Percentiles rank a stretch among this genome's conserved stretches.
Evolutionary conservation across 257 asterid species (phyloP).

Genomic region (Nicotiana obtusifolia): DNA sequence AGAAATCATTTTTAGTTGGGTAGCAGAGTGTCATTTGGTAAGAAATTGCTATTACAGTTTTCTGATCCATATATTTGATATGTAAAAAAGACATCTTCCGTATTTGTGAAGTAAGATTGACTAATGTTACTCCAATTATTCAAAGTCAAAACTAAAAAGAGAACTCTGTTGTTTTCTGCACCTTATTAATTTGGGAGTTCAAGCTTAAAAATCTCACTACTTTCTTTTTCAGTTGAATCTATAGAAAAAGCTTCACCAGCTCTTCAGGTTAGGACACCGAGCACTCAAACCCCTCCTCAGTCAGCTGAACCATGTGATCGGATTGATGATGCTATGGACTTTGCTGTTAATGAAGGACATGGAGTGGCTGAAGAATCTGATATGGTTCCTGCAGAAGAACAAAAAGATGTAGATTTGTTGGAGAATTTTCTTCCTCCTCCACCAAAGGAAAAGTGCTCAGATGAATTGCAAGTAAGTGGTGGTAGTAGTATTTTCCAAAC

Average conservation of each 20-base stretch:
- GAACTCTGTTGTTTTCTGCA: not conserved
- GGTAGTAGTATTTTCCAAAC: not conserved
- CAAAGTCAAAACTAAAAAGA: not conserved
- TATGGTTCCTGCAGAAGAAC: constrained; percentile 45
- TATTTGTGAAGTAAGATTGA: not conserved
- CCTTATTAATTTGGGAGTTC: not conserved
- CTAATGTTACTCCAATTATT: not conserved
- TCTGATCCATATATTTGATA: not conserved
- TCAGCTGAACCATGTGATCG: constrained; percentile 37
- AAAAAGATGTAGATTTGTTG: constrained; percentile 47
- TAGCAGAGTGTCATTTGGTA: not conserved
- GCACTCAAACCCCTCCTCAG: constrained; percentile 46
- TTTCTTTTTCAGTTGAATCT: constrained; percentile 47
- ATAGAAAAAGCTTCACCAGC: constrained; percentile 46
- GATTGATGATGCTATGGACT: constrained; percentile 31
- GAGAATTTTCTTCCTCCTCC: constrained; percentile 75
- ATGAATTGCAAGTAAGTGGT: constrained; percentile 75
- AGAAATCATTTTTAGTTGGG: not conserved
- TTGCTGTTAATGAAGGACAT: constrained; percentile 33
- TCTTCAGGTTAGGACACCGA: constrained; percentile 36
- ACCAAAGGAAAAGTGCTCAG: constrained; percentile 67
- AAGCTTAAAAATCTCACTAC: not conserved
- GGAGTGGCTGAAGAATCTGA: constrained; percentile 44
- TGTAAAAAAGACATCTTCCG: not conserved
- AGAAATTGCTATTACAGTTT: not conserved